Conservation (phyloP, 352 stramenopile species). For the Phytopythium delawarense region DNA sequence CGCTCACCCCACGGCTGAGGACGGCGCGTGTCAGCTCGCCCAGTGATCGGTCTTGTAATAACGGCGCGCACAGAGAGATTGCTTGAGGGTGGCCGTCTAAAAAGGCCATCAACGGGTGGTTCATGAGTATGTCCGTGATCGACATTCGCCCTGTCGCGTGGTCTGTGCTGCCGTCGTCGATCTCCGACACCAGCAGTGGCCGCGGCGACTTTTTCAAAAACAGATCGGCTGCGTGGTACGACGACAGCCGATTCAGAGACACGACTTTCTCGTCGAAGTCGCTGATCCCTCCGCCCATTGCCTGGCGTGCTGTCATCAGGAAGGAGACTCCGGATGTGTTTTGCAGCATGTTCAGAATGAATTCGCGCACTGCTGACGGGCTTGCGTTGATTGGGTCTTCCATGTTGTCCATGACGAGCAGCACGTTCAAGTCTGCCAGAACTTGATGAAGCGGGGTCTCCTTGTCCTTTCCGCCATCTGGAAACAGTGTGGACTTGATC, state of each 20-base stretch:
- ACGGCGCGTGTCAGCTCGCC: conserved; percentile 71
- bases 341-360: conserved; percentile 61
- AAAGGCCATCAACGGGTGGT: conserved; percentile 76
- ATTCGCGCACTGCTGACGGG: conserved; percentile 47
- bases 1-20: conserved; percentile 59
- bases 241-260: conserved; percentile 64
- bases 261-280: conserved; percentile 83
- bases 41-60: conserved; percentile 71
- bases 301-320: conserved; percentile 68
- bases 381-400: conserved; percentile 75
- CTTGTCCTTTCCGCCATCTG: conserved; percentile 57
- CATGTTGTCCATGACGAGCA: conserved; percentile 83
- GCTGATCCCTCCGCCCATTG: conserved; percentile 61
- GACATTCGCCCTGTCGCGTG: conserved; percentile 19
- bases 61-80: conserved; percentile 69
- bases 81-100: conserved; percentile 77
- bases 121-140: conserved; percentile 54
- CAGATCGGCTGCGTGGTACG: conserved; percentile 65
- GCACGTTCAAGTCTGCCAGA: conserved; percentile 47
- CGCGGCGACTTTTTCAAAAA: conserved; percentile 78
- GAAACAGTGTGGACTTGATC: conserved; percentile 64
- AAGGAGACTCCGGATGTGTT: conserved; percentile 56
- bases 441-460: conserved; percentile 56
- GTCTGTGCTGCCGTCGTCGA: conserved; percentile 31
- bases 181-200: conserved; percentile 60